These are phyloP conservation scores for Syncephalastrum racemosum DNA, from an alignment of 371 early-diverging fungal species.

Conservation along the genomic window DNA sequence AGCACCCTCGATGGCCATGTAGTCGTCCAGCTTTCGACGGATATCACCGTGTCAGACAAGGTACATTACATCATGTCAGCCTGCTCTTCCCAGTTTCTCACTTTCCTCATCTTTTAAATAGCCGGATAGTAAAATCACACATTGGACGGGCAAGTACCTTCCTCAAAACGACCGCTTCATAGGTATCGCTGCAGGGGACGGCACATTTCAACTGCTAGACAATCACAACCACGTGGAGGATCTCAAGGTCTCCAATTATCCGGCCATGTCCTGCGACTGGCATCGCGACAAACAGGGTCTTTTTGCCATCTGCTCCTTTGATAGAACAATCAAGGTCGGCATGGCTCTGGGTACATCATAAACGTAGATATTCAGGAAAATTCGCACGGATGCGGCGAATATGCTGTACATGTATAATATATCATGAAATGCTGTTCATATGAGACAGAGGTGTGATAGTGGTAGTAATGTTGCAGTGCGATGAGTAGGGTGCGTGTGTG, in stretches of 20 bases:
- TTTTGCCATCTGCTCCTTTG: slow-evolving; percentile 53
- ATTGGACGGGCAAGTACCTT: slow-evolving; percentile 73
- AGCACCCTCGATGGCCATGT: slow-evolving; percentile 55
- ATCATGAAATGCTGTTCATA: too few species aligned
- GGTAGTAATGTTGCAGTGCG: too few species aligned
- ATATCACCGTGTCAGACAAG: slow-evolving; percentile 3
- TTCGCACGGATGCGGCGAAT: too few species aligned
- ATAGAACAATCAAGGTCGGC: slow-evolving; percentile 52
- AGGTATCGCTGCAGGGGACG: slow-evolving; percentile 67
- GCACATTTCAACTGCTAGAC: slow-evolving; percentile 53
- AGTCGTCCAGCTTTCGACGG: slow-evolving; percentile 21
- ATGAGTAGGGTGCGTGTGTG: too few species aligned
- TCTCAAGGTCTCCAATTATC: slow-evolving; percentile 31
- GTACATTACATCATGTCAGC: slow-evolving; percentile 39
- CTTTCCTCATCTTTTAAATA: slow-evolving; percentile 8
- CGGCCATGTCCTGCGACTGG: slow-evolving; percentile 54
- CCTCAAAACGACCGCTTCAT: slow-evolving; percentile 70
- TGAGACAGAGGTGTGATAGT: too few species aligned
- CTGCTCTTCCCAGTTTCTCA: not conserved
- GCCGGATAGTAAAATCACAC: slow-evolving; percentile 57
- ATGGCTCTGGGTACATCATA: slow-evolving; percentile 26
- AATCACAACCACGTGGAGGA: slow-evolving; percentile 1
- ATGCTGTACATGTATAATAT: too few species aligned
- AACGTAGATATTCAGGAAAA: too few species aligned
- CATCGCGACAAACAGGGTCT: slow-evolving; percentile 52